Conservation (phyloP, 2,329 filamentous ascomycete species). For the Phaeophleospora eucalypticola region DNA sequence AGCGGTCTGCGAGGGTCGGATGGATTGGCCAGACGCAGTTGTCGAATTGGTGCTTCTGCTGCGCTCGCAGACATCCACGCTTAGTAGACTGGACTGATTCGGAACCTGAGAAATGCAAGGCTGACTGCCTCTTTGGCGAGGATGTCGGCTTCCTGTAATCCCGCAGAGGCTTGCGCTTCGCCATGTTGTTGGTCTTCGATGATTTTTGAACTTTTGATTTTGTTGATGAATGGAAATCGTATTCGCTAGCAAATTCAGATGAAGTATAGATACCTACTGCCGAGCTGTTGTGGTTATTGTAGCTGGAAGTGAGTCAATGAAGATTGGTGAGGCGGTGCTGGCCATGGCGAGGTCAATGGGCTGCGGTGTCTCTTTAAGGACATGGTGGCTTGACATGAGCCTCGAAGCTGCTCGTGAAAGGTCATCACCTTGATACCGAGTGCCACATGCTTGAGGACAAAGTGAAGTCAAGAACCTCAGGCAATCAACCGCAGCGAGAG, state of each 20-base stretch:
- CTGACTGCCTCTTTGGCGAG: neutral
- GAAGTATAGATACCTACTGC: no score
- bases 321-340: neutral
- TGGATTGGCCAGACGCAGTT: neutral
- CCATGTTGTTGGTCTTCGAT: neutral
- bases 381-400: neutral
- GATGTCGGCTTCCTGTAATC: neutral
- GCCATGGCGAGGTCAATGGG: neutral
- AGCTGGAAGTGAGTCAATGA: neutral
- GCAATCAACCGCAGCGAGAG: no score
- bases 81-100: neutral
- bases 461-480: no score
- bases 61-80: neutral
- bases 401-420: no score
- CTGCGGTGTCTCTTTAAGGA: neutral
- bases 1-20: constrained; percentile 12
- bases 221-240: no score
- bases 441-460: no score
- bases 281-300: no score
- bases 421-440: no score
- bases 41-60: constrained; percentile 2
- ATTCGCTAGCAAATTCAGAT: no score
- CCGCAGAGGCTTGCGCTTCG: neutral
- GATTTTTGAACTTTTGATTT: neutral
- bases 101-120: neutral